phyloP scores from a whole-genome alignment of 768 basidiomycete species.

The Suillus lakei region DNA sequence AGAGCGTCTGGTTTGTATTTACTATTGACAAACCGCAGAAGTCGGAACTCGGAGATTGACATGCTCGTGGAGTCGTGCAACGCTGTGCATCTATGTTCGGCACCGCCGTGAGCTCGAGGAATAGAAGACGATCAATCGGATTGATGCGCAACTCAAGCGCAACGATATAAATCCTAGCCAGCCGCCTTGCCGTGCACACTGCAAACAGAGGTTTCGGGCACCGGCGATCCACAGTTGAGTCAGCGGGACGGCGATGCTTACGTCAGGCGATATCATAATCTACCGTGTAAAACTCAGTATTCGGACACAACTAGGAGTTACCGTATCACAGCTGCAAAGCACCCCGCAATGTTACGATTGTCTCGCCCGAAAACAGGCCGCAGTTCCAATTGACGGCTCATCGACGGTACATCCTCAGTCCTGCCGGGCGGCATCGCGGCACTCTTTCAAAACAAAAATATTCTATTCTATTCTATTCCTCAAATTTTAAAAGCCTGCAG shows the following conservation, averaged over 20 bases:
- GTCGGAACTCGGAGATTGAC: not conserved
- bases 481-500: too few species aligned
- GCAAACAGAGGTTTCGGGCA: not conserved
- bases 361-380: too few species aligned
- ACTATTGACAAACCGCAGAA: not conserved
- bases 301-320: not conserved
- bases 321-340: too few species aligned
- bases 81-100: not conserved
- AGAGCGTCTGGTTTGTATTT: not conserved
- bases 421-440: too few species aligned
- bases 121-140: not conserved
- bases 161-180: too few species aligned
- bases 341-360: too few species aligned
- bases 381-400: too few species aligned
- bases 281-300: not conserved
- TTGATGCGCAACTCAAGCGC: slow-evolving; percentile 6
- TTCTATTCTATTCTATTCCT: too few species aligned
- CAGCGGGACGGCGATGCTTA: not conserved
- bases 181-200: slow-evolving; percentile 1
- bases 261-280: not conserved
- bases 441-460: too few species aligned
- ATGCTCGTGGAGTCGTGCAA: not conserved
- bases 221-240: not conserved
- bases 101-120: not conserved
- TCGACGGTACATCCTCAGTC: too few species aligned